Evolutionary conservation across 768 basidiomycete species (phyloP), one percentile per base, ranked within the genome.

Genomic region (Termitomyces sp.): DNA sequence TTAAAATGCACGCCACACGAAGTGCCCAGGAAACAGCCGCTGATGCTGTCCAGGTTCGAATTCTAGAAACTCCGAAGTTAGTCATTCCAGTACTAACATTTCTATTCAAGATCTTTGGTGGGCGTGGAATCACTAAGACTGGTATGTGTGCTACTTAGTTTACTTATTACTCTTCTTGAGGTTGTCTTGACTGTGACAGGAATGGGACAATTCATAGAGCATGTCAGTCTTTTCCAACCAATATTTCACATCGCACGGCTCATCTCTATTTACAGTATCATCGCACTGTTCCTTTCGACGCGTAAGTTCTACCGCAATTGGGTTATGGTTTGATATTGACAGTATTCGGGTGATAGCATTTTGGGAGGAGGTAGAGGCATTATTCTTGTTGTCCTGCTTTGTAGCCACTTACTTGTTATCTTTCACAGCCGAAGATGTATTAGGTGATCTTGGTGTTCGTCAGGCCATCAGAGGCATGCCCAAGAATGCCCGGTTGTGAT

Each of bases 101-200:
- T 32, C 18, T 48, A 37, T 34, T 42, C 40, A 52, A 79, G 79
- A 86, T 94, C 63, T 94, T 93, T 67, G 92, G 92, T 61, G 93
- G 93, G 22, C 84, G 94, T 64, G 93, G 90, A 46, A 83, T 95
- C 59, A 95, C 94, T 13, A 82, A 83, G 71, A 87, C 87, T 8
- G 91, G 90, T 57, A 82, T 77, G 82, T 57, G n/a, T 13, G 16
- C 3, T 51, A 22, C 16, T 30, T 55, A 54, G 9, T 54, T 44
- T 36, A 20, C 34, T 30, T 18, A 32, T 32, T 44, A 43, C 22
- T n/a, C 14, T 44, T 61, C 37, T 56, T 9, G 53, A 64, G 40
- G 55, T 54, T 50, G 54, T 36, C 58, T 24, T 55, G 48, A 51
- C 58, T 76, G 78, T 55, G 48, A 51, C 58, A 76, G 78, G 80